phyloP scores from a whole-genome alignment of 2,329 filamentous ascomycete genomes.

The Raffaelea ambrosiae region DNA sequence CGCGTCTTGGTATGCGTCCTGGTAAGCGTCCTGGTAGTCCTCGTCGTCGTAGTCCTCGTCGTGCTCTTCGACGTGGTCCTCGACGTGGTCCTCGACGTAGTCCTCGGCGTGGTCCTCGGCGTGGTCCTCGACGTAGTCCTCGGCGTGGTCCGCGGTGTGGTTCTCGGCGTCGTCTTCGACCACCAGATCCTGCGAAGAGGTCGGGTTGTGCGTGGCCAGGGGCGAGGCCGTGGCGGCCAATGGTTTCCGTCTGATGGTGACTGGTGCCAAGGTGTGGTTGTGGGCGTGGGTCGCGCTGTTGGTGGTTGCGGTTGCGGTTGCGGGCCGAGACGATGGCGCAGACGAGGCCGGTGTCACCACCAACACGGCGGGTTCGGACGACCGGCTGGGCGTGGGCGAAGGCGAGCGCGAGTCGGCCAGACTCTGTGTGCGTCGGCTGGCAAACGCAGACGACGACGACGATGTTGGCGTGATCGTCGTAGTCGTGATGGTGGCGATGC shows the following conservation, averaged over 20 bases:
- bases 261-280: background rate
- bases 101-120: background rate
- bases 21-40: background rate
- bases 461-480: too few relatives aligned
- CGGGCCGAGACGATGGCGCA: background rate
- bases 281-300: background rate
- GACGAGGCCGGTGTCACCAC: too few relatives aligned
- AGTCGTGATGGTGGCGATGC: conserved; percentile 1
- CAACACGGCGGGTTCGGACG: background rate
- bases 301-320: background rate
- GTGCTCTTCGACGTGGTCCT: background rate
- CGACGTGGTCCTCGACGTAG: background rate
- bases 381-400: background rate
- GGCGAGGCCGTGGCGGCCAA: conserved; percentile 47
- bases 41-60: background rate
- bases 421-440: conserved; percentile 6
- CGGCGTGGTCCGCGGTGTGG: background rate
- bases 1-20: background rate
- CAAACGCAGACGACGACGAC: background rate
- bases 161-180: background rate
- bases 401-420: background rate
- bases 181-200: background rate
- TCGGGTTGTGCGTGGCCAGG: conserved; percentile 30
- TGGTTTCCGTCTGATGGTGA: conserved; percentile 50
- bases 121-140: background rate